Evolutionary conservation across 768 basidiomycete genomes (phyloP), one percentile per base, ranked within the genome.

Genomic region (Mycena vulgaris): DNA sequence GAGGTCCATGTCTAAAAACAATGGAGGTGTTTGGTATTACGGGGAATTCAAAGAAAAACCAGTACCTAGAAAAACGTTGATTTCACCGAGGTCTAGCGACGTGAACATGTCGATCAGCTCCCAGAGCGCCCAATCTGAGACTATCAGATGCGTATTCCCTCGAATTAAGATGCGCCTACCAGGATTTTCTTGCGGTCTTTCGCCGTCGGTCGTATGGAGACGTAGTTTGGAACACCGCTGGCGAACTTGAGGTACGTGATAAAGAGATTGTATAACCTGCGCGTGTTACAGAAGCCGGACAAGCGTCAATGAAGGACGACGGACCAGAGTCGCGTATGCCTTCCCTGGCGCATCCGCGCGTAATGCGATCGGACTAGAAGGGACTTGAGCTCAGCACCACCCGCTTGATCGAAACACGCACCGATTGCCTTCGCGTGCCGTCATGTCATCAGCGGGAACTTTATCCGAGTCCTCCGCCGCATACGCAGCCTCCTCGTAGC

Each of bases 161-260:
- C 45, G 35, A 37, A 28, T 62, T 45, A 67, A 66, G 27, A 39
- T 61, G 14, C 16, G 51, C 75, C 33, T 66, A 83, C 84, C 80
- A 61, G 77, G 76, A 67, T 80, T 78, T 27, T 74, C 69, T 11
- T 66, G 57, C 14, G 79, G 74, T 13, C 69, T 39, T 33, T 75
- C 68, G 3, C 65, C 63, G 13, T 80, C 77, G 23, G 82, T 72
- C 27, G 74, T 61, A 19, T 81, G 81, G 28, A 83, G 73, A 9
- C 71, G 77, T 19, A 85, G 67, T 37, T 74, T 79, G 7, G 83
- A 80, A 19, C 85, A 73, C 25, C 80, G 68, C 67, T 87, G 74
- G 28, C 91, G 85, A 49, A 94, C 86, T 84, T 94, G 93, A 2
- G 93, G 93, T 6, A 95, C 85, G 68, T 87, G 88, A 76, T 88